Base-by-base conservation (phyloP, 2,329 filamentous ascomycete species). In the Scedosporium dehoogii region DNA sequence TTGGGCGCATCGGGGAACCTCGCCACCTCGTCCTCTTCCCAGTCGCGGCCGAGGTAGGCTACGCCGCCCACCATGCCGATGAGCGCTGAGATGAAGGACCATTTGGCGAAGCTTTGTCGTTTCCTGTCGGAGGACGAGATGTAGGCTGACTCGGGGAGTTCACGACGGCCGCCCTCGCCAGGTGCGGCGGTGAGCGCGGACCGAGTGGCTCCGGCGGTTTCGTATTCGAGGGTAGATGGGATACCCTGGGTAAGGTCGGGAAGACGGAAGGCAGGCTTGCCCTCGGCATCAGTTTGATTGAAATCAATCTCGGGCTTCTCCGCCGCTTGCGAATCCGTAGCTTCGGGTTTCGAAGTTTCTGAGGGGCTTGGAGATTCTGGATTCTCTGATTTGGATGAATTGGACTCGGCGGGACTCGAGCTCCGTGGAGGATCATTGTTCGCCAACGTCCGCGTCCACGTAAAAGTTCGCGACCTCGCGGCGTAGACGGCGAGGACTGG, bases 181-280 rank as follows among this genome's bases (percentile, higher is more conserved):
- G 66, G 41, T 68, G 67, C 10, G 74, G 59, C 4, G 71, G 66
- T 46, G 69, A 70, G 23, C 66, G 65, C 41, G 70, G 67, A 67
- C 66, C 73, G 68, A 68, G 78, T 66, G 66, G 75, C 73, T 64
- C 77, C 74, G 0, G 77, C 75, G 63, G 88, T 83, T 75, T 97
- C 93, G 64, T 87, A 87, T 63, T 88, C 90, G 62, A 97, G 82
- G 1, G 92, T 96, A 1, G 92, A 96, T 0, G 93, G 93, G 65
- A 97, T 96, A 66, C 93, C 93, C 70, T 93, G 88, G n/a, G 91
- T 94, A 55, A 97, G 81, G 72, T 97, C 92, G 61, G 93, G 93
- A 12, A 97, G 84, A 61, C 46, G 59, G 48, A 56, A 61, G 55
- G 27, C 23, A 10, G 55, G 55, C 21, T 42, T 59, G 29, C 16